phyloP scores from a whole-genome alignment of 1,284 basidiomycete genomes.

The Cutaneotrichosporon sp. region DNA sequence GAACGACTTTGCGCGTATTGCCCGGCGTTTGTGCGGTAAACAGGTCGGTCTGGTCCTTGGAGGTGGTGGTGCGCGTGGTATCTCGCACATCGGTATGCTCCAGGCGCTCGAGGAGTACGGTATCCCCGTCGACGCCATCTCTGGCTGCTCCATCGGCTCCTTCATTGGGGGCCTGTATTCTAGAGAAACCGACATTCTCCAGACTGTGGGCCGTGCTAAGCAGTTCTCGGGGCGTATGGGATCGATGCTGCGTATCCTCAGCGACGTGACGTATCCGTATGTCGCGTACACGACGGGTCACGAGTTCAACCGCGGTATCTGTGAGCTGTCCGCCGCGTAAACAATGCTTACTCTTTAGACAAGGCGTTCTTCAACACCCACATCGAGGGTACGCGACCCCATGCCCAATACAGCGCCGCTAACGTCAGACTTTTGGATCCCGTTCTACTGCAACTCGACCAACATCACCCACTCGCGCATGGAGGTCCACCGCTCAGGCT shows the following conservation, averaged over 20 bases:
- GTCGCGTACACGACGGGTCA: conserved; percentile 98
- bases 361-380: conserved; percentile 79
- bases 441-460: conserved; percentile 98
- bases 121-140: conserved; percentile 88
- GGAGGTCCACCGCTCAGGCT: conserved; percentile 95
- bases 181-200: conserved; percentile 83
- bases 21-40: conserved; percentile 83
- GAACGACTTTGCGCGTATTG: conserved; percentile 89
- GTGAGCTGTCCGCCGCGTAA: not conserved
- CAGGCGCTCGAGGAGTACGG: conserved; percentile 85
- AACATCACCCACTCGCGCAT: conserved; percentile 95
- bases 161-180: conserved; percentile 97
- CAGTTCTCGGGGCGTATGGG: conserved; percentile 77
- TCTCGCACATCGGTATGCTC: conserved; percentile 85
- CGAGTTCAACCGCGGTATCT: conserved; percentile 57
- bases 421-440: conserved; percentile 84
- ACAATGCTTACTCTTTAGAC: conserved; percentile 31
- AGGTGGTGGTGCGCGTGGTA: conserved; percentile 90
- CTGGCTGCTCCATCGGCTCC: conserved; percentile 81
- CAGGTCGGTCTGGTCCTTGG: conserved; percentile 92
- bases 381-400: conserved; percentile 62
- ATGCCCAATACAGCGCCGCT: not conserved
- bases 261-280: conserved; percentile 93
- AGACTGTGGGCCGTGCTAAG: conserved; percentile 68
- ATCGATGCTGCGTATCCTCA: conserved; percentile 88